phyloP scores from a whole-genome alignment of 2,329 filamentous ascomycete genomes.

The Trichophaea hybrida region DNA sequence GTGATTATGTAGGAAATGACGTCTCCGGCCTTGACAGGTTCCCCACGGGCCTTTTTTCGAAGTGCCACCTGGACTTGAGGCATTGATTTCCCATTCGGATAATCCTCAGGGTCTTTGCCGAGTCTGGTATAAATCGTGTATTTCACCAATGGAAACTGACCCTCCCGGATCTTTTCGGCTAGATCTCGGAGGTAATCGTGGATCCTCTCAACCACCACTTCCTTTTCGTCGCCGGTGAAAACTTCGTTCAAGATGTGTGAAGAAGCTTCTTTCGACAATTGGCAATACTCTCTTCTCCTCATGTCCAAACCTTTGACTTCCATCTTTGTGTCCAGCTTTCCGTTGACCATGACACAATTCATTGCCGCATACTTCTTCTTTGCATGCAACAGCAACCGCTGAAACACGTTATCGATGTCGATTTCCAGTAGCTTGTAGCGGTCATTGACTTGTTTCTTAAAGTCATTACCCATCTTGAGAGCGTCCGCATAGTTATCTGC shows the following conservation, averaged over 20 bases:
- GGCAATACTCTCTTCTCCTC: constrained; percentile 93
- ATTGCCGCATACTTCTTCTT: constrained; percentile 99
- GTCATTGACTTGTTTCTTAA: constrained; percentile 90
- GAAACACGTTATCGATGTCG: constrained; percentile 95
- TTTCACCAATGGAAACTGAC: constrained; percentile 59
- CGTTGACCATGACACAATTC: constrained; percentile 77
- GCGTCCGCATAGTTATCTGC: constrained; percentile 85
- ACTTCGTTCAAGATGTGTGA: constrained; percentile 79
- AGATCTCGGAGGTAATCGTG: constrained; percentile 85
- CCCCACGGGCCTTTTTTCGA: constrained; percentile 72
- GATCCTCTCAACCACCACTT: constrained; percentile 73
- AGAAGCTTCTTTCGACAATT: constrained; percentile 87
- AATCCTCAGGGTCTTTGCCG: constrained; percentile 82
- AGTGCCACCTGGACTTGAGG: constrained; percentile 93
- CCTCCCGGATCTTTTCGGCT: constrained; percentile 72
- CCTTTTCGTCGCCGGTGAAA: constrained; percentile 81
- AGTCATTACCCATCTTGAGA: constrained; percentile 79
- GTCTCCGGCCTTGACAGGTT: constrained; percentile 78
- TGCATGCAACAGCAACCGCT: constrained; percentile 79
- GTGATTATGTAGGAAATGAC: constrained; percentile 96
- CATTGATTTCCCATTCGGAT: constrained; percentile 89
- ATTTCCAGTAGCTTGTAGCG: constrained; percentile 87
- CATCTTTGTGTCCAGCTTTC: constrained; percentile 83
- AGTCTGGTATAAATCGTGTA: constrained; percentile 98
- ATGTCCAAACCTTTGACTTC: constrained; percentile 98